Conservation (phyloP, 73 alveolate species). For the Paramecium primaurelia region DNA sequence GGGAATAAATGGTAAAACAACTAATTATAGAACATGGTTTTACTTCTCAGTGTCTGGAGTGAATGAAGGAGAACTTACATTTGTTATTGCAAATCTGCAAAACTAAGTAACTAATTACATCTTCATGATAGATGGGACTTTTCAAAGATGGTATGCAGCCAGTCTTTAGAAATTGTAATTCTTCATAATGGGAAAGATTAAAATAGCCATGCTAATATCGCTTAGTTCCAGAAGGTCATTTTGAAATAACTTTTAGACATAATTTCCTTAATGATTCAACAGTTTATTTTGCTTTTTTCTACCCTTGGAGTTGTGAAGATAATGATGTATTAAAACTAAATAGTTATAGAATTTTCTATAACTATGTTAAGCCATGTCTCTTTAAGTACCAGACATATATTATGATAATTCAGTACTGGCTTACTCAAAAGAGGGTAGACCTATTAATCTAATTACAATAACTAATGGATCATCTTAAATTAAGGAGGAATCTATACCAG, state of each 20-base stretch:
- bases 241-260: not conserved
- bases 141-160: constrained; percentile 65
- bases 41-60: constrained; percentile 77
- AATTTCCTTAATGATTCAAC: not conserved
- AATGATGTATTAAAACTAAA: not conserved
- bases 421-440: constrained; percentile 71
- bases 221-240: constrained; percentile 39
- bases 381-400: constrained; percentile 49
- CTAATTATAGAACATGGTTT: constrained; percentile 80
- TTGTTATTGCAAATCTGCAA: constrained; percentile 71
- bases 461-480: not conserved
- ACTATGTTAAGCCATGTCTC: not conserved
- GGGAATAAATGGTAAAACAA: constrained; percentile 30
- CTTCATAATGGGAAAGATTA: constrained; percentile 48
- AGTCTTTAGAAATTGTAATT: constrained; percentile 1
- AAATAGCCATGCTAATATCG: constrained; percentile 22
- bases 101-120: not conserved
- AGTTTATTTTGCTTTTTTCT: constrained; percentile 50
- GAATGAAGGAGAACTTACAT: constrained; percentile 58
- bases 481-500: not conserved
- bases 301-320: constrained; percentile 57
- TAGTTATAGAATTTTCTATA: not conserved
- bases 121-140: constrained; percentile 9
- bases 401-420: constrained; percentile 67
- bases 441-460: constrained; percentile 70